Evolutionary conservation across 2,329 filamentous ascomycete genomes (phyloP).

Genomic region (Cercospora sp.): DNA sequence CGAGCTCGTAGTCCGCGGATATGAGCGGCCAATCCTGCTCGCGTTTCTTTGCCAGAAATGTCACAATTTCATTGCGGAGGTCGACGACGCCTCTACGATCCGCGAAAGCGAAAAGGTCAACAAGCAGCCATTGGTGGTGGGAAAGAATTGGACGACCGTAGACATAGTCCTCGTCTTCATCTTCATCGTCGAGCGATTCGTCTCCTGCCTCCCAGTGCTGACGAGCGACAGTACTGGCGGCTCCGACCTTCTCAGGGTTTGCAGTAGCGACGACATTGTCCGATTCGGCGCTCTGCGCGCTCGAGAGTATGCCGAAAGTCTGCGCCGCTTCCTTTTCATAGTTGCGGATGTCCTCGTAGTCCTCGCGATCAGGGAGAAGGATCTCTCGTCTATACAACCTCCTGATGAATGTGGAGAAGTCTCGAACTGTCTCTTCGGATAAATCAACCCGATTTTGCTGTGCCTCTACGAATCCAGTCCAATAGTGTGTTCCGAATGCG

Average conservation of each 20-base stretch:
- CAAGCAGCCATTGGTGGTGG: neutral
- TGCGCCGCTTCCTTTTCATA: no score
- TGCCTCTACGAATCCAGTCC: neutral
- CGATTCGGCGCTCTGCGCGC: no score
- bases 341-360: no score
- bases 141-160: neutral
- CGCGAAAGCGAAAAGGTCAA: slow-evolving; percentile 7
- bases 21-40: neutral
- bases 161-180: neutral
- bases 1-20: neutral
- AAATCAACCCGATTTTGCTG: neutral
- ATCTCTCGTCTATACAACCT: neutral
- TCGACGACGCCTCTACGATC: neutral
- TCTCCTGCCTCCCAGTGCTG: no score
- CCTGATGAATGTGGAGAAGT: slow-evolving; percentile 1
- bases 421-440: neutral
- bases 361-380: no score
- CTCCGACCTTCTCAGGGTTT: no score
- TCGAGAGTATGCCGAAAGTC: no score
- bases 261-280: no score
- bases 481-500: neutral
- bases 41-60: neutral
- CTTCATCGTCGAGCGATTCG: no score
- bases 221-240: no score
- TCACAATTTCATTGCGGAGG: slow-evolving; percentile 2